These are phyloP conservation scores for Phaffomyces opuntiae DNA, from an alignment of 805 yeast genomes.

Conservation along the genomic window DNA sequence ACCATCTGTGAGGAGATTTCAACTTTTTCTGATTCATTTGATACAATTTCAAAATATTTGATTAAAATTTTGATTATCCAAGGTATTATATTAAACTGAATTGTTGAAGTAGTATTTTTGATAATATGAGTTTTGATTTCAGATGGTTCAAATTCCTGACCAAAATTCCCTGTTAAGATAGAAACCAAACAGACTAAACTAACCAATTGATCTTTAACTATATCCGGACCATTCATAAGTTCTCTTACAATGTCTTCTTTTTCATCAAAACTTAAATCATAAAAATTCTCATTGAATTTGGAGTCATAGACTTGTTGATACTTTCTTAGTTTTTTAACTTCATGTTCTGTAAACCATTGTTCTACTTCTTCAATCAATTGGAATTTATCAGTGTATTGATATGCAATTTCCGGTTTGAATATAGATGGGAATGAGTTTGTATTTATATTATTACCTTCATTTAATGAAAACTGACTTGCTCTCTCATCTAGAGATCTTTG, in stretches of 20 bases:
- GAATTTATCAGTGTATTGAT: slow-evolving; percentile 32
- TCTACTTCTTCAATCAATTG: slow-evolving; percentile 34
- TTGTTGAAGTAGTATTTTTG: slow-evolving; percentile 6
- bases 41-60: slow-evolving; percentile 5
- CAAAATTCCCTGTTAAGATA: slow-evolving; percentile 13
- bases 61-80: slow-evolving; percentile 3
- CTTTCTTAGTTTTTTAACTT: slow-evolving; percentile 10
- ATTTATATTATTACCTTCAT: slow-evolving; percentile 6
- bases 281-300: slow-evolving; percentile 9
- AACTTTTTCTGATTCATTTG: slow-evolving; percentile 1
- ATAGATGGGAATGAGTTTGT: slow-evolving; percentile 21
- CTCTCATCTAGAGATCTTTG: slow-evolving; percentile 28
- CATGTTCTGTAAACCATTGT: slow-evolving; percentile 38
- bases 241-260: slow-evolving; percentile 11
- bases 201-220: background rate
- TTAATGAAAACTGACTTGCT: slow-evolving; percentile 25
- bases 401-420: slow-evolving; percentile 38
- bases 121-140: slow-evolving; percentile 6
- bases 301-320: slow-evolving; percentile 2
- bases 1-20: slow-evolving; percentile 9
- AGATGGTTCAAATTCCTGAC: slow-evolving; percentile 6
- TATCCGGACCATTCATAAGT: background rate
- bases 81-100: slow-evolving; percentile 5
- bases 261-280: slow-evolving; percentile 9
- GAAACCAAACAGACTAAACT: slow-evolving; percentile 7